Conservation (phyloP, 306 rosid species). For the Casuarina glauca region DNA sequence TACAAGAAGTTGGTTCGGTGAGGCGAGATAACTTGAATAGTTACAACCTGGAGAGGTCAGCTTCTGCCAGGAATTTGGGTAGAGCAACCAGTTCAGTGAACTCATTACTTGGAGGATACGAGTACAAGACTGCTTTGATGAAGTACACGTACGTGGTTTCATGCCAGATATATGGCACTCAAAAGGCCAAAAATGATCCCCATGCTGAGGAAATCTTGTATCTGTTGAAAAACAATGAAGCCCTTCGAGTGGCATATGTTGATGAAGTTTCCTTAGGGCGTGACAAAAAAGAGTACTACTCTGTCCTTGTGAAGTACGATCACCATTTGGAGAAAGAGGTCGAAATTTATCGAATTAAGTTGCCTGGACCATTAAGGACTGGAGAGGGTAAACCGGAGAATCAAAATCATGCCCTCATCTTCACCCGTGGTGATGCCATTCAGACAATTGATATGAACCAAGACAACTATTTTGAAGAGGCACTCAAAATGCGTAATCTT, state of each 20-base stretch:
- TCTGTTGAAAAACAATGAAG: conserved; percentile 70
- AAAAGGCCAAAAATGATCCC: conserved; percentile 75
- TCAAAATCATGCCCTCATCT: too few relatives aligned
- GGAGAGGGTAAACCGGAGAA: too few relatives aligned
- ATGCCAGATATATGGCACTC: conserved; percentile 93
- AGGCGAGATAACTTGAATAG: conserved; percentile 49
- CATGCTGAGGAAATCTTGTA: neutral
- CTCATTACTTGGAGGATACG: conserved; percentile 81
- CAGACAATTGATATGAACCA: conserved; percentile 96
- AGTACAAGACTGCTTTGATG: conserved; percentile 79
- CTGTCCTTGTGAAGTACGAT: conserved; percentile 85
- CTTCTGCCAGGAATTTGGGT: conserved; percentile 56
- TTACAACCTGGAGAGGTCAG: conserved; percentile 41
- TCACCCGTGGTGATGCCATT: conserved; percentile 64
- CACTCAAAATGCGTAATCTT: conserved; percentile 79
- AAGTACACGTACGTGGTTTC: conserved; percentile 41
- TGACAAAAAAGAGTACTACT: conserved; percentile 62
- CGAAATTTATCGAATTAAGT: too few relatives aligned
- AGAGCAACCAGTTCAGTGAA: conserved; percentile 62
- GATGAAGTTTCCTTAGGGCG: conserved; percentile 72
- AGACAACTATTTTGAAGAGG: conserved; percentile 93
- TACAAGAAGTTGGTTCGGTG: conserved; percentile 73
- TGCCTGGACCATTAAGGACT: too few relatives aligned
- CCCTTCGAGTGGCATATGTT: conserved; percentile 80
- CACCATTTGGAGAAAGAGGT: conserved; percentile 35